Evolutionary conservation across 306 rosid genomes (phyloP), one percentile per base, ranked within the genome.

Genomic region (Citrullus mucosospermus): DNA sequence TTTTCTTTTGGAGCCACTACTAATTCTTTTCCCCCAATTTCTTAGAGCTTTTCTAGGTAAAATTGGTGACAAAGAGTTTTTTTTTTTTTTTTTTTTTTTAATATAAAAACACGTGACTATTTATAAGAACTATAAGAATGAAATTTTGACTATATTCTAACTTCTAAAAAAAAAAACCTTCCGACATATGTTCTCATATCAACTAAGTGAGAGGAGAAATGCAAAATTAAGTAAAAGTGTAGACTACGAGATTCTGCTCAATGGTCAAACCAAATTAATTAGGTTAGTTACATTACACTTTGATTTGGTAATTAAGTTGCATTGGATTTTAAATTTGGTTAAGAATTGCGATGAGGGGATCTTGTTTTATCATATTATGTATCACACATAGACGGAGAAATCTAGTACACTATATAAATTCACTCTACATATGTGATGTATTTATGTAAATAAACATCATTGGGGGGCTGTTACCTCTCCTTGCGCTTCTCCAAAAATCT

Each of bases 401-500:
- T 32, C 7, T 62, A 34, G 5, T 28, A 28, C 11, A 30, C 18
- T 5, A 62, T 7, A 2, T 61, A 61, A 61, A 25, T 60, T 60
- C 6, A 9, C 44, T 6, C 9, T 9, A 41, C 7, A 41, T 41
- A 41, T 41, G 1, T 41, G 4, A 41, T 41, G 7, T 1, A 41
- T 0, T 18, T 6, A 36, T 17, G 4, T 51, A 51, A 53, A 53
- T 28, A 18, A 30, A 61, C 4, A 61, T 13, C 28, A 25, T 57
- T n/a, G 8, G 41, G 17, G 41, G 17, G 12, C 16, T 61, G 44
- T 80, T 83, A 87, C 90, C 90, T 87, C 81, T 85, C 88, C 70
- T 74, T 85, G 59, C 90, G 90, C 74, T 83, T 87, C 84, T 83
- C 90, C 44, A 87, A 63, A 32, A 87, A 87, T 73, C 88, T 87